Percentiles rank a stretch among this genome's conserved stretches.
These are phyloP conservation scores for thale cress (Arabidopsis thaliana) DNA, from an alignment of 345 rosid genomes.

Conservation along the genomic window DNA sequence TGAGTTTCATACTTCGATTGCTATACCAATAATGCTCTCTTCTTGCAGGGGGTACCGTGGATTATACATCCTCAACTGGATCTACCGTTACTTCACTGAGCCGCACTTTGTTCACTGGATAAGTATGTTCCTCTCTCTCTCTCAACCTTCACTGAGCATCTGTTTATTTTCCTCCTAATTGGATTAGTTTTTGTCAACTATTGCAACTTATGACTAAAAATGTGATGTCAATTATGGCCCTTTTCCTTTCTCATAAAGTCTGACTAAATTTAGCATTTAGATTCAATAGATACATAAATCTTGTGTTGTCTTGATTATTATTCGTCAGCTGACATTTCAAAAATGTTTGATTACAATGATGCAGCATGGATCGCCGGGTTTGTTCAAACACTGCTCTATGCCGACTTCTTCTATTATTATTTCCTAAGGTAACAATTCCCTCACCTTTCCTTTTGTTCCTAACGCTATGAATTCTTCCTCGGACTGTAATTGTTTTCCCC, in stretches of 20 bases:
- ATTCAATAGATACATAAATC: background rate
- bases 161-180: background rate
- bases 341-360: slow-evolving; percentile 23
- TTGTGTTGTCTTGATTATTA: slow-evolving; percentile 16
- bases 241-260: slow-evolving; percentile 1
- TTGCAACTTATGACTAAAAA: background rate
- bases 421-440: slow-evolving; percentile 58
- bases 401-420: slow-evolving; percentile 85
- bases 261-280: background rate
- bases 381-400: slow-evolving; percentile 74
- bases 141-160: slow-evolving; percentile 4
- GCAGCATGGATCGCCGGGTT: slow-evolving; percentile 89
- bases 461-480: background rate
- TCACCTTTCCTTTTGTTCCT: background rate
- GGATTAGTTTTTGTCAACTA: slow-evolving; percentile 4
- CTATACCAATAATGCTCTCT: background rate
- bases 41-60: slow-evolving; percentile 70
- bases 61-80: slow-evolving; percentile 77
- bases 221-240: background rate
- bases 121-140: slow-evolving; percentile 54
- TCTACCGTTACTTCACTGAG: slow-evolving; percentile 79
- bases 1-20: slow-evolving; percentile 12
- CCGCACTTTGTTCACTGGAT: slow-evolving; percentile 73
- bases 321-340: slow-evolving; percentile 4
- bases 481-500: background rate